Evolutionary conservation across 1,284 basidiomycete genomes (phyloP), one percentile per base, ranked within the genome.

Genomic region (Ustilago lituana): DNA sequence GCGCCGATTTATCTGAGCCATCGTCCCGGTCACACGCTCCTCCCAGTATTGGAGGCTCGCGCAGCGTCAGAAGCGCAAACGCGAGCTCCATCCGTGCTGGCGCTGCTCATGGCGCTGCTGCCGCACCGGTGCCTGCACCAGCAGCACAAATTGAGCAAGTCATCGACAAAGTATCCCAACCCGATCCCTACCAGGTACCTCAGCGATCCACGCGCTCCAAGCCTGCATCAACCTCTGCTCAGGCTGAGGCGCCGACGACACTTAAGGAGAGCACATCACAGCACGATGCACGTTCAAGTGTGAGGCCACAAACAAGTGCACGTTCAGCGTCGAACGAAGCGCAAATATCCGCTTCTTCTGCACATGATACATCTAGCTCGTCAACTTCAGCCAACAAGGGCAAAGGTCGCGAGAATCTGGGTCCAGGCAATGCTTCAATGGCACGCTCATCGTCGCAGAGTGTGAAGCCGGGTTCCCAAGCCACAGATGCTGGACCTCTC

Each of bases 91-190:
- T 45, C 20, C 40, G 32, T 17, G 45, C 24, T 5, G 53, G 23
- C 9, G 45, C 39, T 8, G 46, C 20, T 14, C n/a, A 44, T 5
- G 17, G 9, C 38, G 27, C 17, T 5, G 35, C 17, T n/a, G 11
- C 24, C 14, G 17, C 24, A 19, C 19, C 15, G 6, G 27, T 27
- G 14, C 19, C 27, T 23, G 22, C 38, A 26, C 5, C 43, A 20
- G 17, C 31, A 22, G 24, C 48, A 20, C 27, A 37, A 23, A 29
- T 14, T 15, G 32, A 31, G 4, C 6, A 19, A 11, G 3, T 33
- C 27, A 45, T 67, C 31, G 53, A 55, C 40, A 67, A 67, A 31
- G 53, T 46, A 14, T 67, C 64, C 4, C 64, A 67, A 39, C 64
- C 58, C 4, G 64, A 67, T 12, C 64, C 64, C 6, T 29, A 57